Conservation (phyloP, 225 moss, liverwort and hornwort genomes). For the Antitrichia curtipendula region DNA sequence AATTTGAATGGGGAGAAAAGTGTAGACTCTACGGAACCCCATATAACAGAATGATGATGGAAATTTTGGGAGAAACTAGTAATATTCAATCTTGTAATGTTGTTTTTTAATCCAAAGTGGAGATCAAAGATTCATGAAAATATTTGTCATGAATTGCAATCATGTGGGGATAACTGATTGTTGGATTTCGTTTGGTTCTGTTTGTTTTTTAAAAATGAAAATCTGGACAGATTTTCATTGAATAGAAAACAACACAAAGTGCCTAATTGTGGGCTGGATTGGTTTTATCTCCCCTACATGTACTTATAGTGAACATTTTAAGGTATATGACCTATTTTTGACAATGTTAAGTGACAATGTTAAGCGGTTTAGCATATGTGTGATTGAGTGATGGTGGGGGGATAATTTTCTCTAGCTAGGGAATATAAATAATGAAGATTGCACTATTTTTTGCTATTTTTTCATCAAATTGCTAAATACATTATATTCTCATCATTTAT, state of each 20-base stretch:
- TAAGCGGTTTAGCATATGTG: background rate
- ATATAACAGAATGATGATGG: background rate
- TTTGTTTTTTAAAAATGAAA: background rate
- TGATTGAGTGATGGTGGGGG: background rate
- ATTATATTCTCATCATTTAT: no score
- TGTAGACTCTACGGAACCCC: background rate
- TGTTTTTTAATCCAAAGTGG: background rate
- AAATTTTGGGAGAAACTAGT: background rate
- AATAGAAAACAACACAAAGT: no score
- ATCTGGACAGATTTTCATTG: background rate
- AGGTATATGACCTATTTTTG: no score
- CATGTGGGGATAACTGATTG: background rate
- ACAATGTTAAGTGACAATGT: no score
- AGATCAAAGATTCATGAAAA: background rate
- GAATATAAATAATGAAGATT: background rate
- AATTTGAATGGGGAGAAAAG: background rate
- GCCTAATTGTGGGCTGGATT: background rate
- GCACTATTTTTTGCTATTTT: background rate
- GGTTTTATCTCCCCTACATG: background rate
- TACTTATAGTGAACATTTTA: background rate
- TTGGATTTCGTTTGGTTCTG: background rate
- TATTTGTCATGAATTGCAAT: background rate
- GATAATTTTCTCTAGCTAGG: rapidly evolving
- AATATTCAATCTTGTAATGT: background rate
- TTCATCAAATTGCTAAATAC: background rate